A percentile compares a stretch with the other conserved stretches of the same genome.
Evolutionary conservation across 352 stramenopile species (phyloP).

Genomic region (Phytophthora melonis): DNA sequence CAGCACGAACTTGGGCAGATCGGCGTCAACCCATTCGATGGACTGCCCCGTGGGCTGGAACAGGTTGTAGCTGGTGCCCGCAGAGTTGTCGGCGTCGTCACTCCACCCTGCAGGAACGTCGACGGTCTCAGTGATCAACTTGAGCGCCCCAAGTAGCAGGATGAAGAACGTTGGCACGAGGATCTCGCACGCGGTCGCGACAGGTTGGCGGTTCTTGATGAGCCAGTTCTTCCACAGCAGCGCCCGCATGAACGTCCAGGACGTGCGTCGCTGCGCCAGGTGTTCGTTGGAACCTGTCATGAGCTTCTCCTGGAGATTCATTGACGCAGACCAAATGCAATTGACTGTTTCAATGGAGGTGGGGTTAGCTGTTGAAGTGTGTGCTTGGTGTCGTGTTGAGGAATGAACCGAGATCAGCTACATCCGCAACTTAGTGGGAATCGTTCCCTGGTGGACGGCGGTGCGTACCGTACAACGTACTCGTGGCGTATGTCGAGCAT

Average conservation of each 20-base stretch:
- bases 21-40: conserved; percentile 43
- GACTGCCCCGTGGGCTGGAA: conserved; percentile 44
- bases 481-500: too few species aligned
- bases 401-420: not conserved
- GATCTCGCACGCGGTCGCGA: conserved; percentile 59
- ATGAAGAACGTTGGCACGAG: conserved; percentile 67
- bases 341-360: too few species aligned
- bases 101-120: conserved; percentile 62
- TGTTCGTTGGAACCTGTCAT: conserved; percentile 6
- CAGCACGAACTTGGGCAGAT: conserved; percentile 54
- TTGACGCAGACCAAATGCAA: not conserved
- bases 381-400: conserved; percentile 7
- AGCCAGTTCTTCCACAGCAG: conserved; percentile 76
- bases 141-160: conserved; percentile 56
- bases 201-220: conserved; percentile 62
- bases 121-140: conserved; percentile 50
- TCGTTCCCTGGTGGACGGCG: too few species aligned
- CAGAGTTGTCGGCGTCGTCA: conserved; percentile 28
- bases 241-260: conserved; percentile 40
- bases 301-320: conserved; percentile 22
- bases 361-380: conserved; percentile 1
- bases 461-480: too few species aligned
- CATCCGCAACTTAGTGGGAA: too few species aligned
- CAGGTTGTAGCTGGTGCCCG: conserved; percentile 58
- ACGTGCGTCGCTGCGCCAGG: conserved; percentile 11